A percentile compares a stretch with the other conserved stretches of the same genome.
phyloP scores from a whole-genome alignment of 1,139 yeast species.

The Zygoascus sp. region DNA sequence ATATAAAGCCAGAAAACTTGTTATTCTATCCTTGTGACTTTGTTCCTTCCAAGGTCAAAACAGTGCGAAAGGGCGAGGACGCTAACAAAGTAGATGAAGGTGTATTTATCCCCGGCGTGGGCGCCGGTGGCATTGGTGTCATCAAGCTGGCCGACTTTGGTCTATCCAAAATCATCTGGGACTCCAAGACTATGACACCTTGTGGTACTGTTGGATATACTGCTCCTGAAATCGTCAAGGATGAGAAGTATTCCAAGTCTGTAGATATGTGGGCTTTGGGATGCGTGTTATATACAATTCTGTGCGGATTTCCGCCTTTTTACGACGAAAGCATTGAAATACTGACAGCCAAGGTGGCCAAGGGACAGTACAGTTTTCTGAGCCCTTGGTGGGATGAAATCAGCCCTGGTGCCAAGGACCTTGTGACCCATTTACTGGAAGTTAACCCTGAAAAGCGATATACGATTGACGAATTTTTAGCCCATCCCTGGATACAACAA shows the following conservation, averaged over 20 bases:
- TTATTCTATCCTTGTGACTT: slow-evolving; percentile 72
- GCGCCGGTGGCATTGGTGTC: slow-evolving; percentile 85
- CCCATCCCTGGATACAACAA: slow-evolving; percentile 76
- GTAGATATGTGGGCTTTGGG: slow-evolving; percentile 98
- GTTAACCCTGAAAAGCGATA: slow-evolving; percentile 78
- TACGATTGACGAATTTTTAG: slow-evolving; percentile 69
- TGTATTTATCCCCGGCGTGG: slow-evolving; percentile 63
- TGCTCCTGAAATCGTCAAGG: slow-evolving; percentile 90
- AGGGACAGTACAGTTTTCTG: slow-evolving; percentile 77
- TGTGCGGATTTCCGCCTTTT: slow-evolving; percentile 96
- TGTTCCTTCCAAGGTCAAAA: slow-evolving; percentile 47
- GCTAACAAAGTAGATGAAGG: slow-evolving; percentile 83
- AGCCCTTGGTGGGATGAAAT: slow-evolving; percentile 98
- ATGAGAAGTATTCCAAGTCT: slow-evolving; percentile 78
- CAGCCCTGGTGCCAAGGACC: slow-evolving; percentile 67
- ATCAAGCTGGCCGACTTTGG: slow-evolving; percentile 94
- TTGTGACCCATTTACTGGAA: slow-evolving; percentile 70
- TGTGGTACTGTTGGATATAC: slow-evolving; percentile 92
- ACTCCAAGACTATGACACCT: slow-evolving; percentile 69
- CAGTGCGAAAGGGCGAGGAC: slow-evolving; percentile 71
- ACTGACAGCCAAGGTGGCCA: slow-evolving; percentile 77
- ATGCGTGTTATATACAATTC: slow-evolving; percentile 79
- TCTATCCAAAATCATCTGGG: slow-evolving; percentile 74
- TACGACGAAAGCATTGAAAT: slow-evolving; percentile 81
- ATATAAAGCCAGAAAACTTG: slow-evolving; percentile 90